phyloP scores from a whole-genome alignment of 2,329 filamentous ascomycete species.

The Sclerotinia nivalis region DNA sequence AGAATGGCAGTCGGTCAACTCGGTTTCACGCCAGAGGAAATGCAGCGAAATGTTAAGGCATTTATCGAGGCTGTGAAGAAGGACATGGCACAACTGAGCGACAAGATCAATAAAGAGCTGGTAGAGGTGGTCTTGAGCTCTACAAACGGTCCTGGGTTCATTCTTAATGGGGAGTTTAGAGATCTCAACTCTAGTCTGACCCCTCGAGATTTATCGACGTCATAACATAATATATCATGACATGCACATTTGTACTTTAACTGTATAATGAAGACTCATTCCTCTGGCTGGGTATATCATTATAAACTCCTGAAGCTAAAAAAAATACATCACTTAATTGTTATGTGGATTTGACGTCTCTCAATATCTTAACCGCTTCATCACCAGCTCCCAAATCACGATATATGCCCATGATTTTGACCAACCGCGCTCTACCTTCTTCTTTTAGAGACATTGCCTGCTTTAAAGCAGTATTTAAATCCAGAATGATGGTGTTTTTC shows the following conservation, averaged over 20 bases:
- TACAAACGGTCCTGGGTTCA: slow-evolving; percentile 83
- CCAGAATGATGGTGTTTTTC: slow-evolving; percentile 62
- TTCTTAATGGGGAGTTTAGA: slow-evolving; percentile 76
- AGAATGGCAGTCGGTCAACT: slow-evolving; percentile 90
- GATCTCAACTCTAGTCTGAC: slow-evolving; percentile 59
- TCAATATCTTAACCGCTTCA: slow-evolving; percentile 56
- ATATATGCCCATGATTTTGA: slow-evolving; percentile 61
- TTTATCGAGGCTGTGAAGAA: slow-evolving; percentile 76
- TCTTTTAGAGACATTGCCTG: slow-evolving; percentile 50
- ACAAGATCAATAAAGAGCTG: slow-evolving; percentile 69
- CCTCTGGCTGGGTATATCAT: slow-evolving; percentile 34
- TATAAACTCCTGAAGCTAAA: slow-evolving; percentile 50
- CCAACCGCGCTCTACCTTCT: slow-evolving; percentile 46
- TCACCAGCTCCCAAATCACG: slow-evolving; percentile 59
- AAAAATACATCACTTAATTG: slow-evolving; percentile 32
- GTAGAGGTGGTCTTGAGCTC: slow-evolving; percentile 80
- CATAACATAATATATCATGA: slow-evolving; percentile 35
- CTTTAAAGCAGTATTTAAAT: slow-evolving; percentile 63
- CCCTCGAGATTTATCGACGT: slow-evolving; percentile 53
- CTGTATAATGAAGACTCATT: slow-evolving; percentile 42
- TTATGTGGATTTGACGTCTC: slow-evolving; percentile 35
- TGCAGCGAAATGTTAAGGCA: slow-evolving; percentile 79
- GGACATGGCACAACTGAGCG: slow-evolving; percentile 67
- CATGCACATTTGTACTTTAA: slow-evolving; percentile 43
- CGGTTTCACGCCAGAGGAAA: slow-evolving; percentile 81